Base-by-base conservation (phyloP, 306 rosid species). In the Vigna reflexopilosa region DNA sequence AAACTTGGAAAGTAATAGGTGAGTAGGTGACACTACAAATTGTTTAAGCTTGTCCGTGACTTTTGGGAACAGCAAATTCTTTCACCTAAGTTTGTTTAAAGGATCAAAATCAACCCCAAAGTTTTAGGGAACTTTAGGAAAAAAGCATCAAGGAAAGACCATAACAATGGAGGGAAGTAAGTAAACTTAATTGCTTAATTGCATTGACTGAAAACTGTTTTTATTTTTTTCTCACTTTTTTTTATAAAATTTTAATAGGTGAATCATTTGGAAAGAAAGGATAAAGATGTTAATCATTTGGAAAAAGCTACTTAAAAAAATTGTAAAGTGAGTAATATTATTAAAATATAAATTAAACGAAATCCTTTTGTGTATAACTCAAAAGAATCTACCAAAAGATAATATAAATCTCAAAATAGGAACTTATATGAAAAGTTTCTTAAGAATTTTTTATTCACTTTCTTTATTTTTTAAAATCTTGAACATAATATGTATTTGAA, bases 1-100 rank as follows among this genome's bases (percentile, higher is more conserved):
- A 57, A 77, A 72, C 59, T 67, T 50, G 79, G 85, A 75, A 82
- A 76, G 85, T 59, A 56, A 77, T 59, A 40, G 57, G 45, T 70
- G 54, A 34, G 83, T 58, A 56, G 64, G 54, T 51, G 56, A 36
- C 34, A 59, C 28, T 67, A 40, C 73, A 50, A 38, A 16, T 63
- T 77, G 66, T 38, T 74, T 58, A 69, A 51, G 70, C 73, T 57
- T 75, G 68, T 32, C 74, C 73, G 32, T 26, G 67, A 67, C 76
- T 82, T 79, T 72, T 68, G 81, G 81, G 63, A 58, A 76, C 78
- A 61, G 54, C 40, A 67, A 57, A 48, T 64, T 71, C 56, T 55
- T 52, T 73, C 68, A 16, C 54, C 24, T 40, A 67, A 38, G 40
- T 34, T 14, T 40, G 55, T 36, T 67, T 77, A 67, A 67, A 26